phyloP scores from a whole-genome alignment of 257 asterid species.

The Anisodus acutangulus region DNA sequence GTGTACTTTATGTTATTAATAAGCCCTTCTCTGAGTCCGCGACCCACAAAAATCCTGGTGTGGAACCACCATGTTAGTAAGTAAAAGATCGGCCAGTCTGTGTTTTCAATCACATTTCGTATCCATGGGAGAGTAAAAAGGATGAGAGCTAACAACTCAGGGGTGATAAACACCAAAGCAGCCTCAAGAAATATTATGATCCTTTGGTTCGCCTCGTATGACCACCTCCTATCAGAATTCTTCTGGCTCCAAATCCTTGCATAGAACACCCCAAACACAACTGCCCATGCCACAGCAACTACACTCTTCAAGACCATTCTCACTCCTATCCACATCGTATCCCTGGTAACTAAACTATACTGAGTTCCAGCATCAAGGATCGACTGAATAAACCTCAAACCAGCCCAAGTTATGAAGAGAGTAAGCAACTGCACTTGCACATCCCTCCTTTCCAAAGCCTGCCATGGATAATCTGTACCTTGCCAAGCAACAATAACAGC shows the following conservation, averaged over 20 bases:
- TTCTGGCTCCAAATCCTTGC: conserved; percentile 82
- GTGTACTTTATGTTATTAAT: conserved; percentile 74
- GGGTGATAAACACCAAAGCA: conserved; percentile 70
- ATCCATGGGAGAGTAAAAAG: conserved; percentile 82
- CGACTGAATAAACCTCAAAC: conserved; percentile 79
- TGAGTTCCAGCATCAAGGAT: conserved; percentile 98
- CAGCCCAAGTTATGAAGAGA: conserved; percentile 88
- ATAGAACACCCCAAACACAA: conserved; percentile 80
- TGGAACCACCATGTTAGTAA: conserved; percentile 89
- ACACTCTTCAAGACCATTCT: conserved; percentile 87
- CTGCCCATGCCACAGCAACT: conserved; percentile 77
- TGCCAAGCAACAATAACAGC: conserved; percentile 87
- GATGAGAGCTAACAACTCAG: conserved; percentile 74
- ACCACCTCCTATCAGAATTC: conserved; percentile 75
- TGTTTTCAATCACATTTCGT: conserved; percentile 75
- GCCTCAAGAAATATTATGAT: conserved; percentile 68
- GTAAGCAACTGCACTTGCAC: conserved; percentile 84
- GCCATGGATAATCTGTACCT: conserved; percentile 72
- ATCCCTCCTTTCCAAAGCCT: conserved; percentile 68
- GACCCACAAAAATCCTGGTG: conserved; percentile 74
- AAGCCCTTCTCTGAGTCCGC: conserved; percentile 93
- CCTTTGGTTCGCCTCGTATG: conserved; percentile 69
- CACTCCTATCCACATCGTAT: conserved; percentile 70
- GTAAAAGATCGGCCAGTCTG: conserved; percentile 63
- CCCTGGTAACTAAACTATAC: conserved; percentile 83